phyloP scores from a whole-genome alignment of 805 yeast species.

The Jamesozyma lodderae region DNA sequence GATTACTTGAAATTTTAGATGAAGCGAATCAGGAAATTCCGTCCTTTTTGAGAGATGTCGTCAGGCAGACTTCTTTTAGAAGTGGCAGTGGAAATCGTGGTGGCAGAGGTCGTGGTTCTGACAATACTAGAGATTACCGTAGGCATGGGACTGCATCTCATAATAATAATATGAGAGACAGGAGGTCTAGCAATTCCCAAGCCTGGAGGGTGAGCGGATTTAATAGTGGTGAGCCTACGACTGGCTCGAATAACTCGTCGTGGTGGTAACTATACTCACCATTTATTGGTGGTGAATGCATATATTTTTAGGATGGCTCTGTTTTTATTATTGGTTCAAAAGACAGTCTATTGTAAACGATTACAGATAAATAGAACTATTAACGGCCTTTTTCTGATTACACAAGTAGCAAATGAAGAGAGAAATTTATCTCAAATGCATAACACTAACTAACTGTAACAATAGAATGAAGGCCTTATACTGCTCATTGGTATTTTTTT shows the following conservation, averaged over 20 bases:
- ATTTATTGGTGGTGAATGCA: no score
- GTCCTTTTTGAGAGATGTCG: slow-evolving; percentile 64
- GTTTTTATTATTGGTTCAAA: no score
- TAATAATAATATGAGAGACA: neutral
- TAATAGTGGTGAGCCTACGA: neutral
- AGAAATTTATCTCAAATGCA: no score
- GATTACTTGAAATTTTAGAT: slow-evolving; percentile 69
- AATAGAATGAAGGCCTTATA: no score
- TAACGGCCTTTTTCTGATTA: no score
- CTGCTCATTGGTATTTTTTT: no score
- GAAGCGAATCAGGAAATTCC: slow-evolving; percentile 99
- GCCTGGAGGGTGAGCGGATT: neutral
- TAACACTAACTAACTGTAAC: no score
- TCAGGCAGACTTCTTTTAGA: slow-evolving; percentile 61
- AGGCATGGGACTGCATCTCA: slow-evolving; percentile 25
- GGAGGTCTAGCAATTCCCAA: neutral
- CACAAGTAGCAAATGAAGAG: no score
- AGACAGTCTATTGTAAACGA: no score
- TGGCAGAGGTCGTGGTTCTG: slow-evolving; percentile 28
- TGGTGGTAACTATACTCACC: neutral
- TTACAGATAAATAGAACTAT: no score
- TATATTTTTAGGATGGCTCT: no score
- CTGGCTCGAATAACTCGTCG: neutral
- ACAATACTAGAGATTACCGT: slow-evolving; percentile 41
- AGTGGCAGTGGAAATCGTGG: slow-evolving; percentile 37